Percentiles rank a stretch among this genome's conserved stretches.
Evolutionary conservation across 805 yeast species (phyloP).

Genomic region (Hanseniaspora valbyensis): DNA sequence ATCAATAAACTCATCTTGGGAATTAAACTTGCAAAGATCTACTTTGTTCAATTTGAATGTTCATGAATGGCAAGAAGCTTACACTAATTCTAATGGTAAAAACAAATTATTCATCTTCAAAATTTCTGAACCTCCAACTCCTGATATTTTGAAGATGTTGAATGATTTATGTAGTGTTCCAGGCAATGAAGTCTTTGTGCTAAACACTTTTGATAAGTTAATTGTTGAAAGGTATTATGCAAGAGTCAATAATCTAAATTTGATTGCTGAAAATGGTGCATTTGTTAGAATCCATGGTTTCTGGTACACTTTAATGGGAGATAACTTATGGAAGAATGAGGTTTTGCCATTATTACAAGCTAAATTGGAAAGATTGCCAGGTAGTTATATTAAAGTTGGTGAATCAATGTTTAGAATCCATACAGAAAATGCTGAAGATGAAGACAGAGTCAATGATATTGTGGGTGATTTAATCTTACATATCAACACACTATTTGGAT

Average conservation of each 20-base stretch:
- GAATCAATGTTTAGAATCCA: slow-evolving; percentile 70
- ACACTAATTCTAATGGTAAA: slow-evolving; percentile 21
- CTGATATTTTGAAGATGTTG: slow-evolving; percentile 47
- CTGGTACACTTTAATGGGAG: slow-evolving; percentile 57
- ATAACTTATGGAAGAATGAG: slow-evolving; percentile 34
- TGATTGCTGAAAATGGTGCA: slow-evolving; percentile 87
- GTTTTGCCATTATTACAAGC: slow-evolving; percentile 28
- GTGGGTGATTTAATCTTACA: slow-evolving; percentile 81
- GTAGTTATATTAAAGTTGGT: slow-evolving; percentile 57
- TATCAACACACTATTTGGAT: slow-evolving; percentile 62
- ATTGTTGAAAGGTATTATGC: slow-evolving; percentile 60
- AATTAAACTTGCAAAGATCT: slow-evolving; percentile 34
- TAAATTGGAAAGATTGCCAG: slow-evolving; percentile 64
- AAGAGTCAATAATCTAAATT: slow-evolving; percentile 58
- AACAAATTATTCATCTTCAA: slow-evolving; percentile 39
- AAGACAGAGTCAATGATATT: slow-evolving; percentile 52
- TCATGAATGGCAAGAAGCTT: slow-evolving; percentile 25
- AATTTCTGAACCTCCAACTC: slow-evolving; percentile 46
- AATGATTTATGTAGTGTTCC: slow-evolving; percentile 49
- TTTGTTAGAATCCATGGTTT: slow-evolving; percentile 46
- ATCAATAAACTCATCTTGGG: slow-evolving; percentile 45
- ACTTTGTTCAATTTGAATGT: slow-evolving; percentile 29
- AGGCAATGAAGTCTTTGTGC: slow-evolving; percentile 56
- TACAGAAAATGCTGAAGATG: slow-evolving; percentile 54
- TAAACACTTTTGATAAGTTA: slow-evolving; percentile 51